Base-by-base conservation (phyloP, 2,329 filamentous ascomycete genomes). In the Monosporascus sp. region DNA sequence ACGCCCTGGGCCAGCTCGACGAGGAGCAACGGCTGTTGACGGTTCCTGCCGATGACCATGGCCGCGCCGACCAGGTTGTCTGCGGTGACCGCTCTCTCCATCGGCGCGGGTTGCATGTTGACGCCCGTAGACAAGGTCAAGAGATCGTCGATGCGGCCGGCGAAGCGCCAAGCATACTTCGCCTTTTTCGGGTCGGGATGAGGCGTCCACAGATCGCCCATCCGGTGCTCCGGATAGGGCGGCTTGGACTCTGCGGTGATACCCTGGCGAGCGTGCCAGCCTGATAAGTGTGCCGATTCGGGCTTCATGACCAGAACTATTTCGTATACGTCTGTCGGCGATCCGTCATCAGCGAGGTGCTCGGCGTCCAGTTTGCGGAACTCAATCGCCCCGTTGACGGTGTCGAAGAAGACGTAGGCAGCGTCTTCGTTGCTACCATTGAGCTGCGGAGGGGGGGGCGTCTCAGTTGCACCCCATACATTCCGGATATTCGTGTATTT, bases 111-210 rank as follows among this genome's bases (percentile, higher is more conserved):
- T 38, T 53, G 51, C n/a, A 60, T 50, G 31, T 57, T 64, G 31
- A 61, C 54, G 46, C 58, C 60, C 1, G 57, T 54, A 2, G 55
- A 53, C 31, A 63, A 58, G 15, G 54, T 58, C 15, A 62, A 57
- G 5, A 68, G 54, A 35, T 64, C 64, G 37, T 68, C 65, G 15
- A 60, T 61, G 11, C 61, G 54, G 25, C 61, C 60, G 1, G 52
- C 52, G 18, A 61, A 63, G 24, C 55, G 57, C 58, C 58, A 63
- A 8, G 49, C 60, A 36, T 53, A 60, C 2, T 49, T 38, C 2
- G 58, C 55, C 54, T 60, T 60, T 8, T 47, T 51, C 9, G 58
- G 58, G 37, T 63, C 58, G 15, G 60, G 58, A 24, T 63, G 61
- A 7, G 58, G 60, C 18, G 56, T 55, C 61, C 61, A 63, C 17